These are phyloP conservation scores for Nitzschia sp. DNA, from an alignment of 108 stramenopile species.

Conservation along the genomic window DNA sequence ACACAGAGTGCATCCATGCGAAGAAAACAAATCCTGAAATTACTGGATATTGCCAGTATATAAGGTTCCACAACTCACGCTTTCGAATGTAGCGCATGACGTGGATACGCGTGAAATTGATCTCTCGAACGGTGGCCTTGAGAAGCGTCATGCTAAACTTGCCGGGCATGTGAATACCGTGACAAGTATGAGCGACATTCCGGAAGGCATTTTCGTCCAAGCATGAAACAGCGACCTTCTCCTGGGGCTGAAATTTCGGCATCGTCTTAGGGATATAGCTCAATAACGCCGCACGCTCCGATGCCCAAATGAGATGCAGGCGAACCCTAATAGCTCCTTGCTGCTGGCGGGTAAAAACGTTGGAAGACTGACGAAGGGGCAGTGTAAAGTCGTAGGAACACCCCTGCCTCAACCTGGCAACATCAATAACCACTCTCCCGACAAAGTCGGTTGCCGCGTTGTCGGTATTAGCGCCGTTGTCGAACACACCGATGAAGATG, in stretches of 20 bases:
- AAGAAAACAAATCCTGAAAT: conserved; percentile 51
- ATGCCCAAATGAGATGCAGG: conserved; percentile 58
- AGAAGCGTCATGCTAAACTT: conserved; percentile 46
- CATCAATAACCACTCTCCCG: conserved; percentile 59
- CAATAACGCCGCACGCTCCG: conserved; percentile 56
- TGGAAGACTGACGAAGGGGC: conserved; percentile 53
- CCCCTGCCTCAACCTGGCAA: conserved; percentile 54
- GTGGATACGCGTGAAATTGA: conserved; percentile 38
- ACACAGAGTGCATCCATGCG: conserved; percentile 67
- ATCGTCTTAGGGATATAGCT: conserved; percentile 55
- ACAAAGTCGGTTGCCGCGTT: conserved; percentile 54
- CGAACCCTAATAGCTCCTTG: conserved; percentile 65
- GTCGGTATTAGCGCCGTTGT: conserved; percentile 28
- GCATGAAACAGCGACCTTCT: conserved; percentile 35
- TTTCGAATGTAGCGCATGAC: conserved; percentile 29
- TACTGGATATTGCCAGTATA: conserved; percentile 43
- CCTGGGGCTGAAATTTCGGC: conserved; percentile 20
- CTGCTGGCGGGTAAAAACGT: conserved; percentile 51
- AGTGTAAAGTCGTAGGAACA: conserved; percentile 65
- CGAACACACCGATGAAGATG: conserved; percentile 63
- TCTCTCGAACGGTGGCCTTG: conserved; percentile 45
- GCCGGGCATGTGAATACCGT: conserved; percentile 58
- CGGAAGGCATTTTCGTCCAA: conserved; percentile 47
- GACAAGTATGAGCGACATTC: conserved; percentile 51
- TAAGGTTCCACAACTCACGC: conserved; percentile 32